Base-by-base conservation (phyloP, 352 stramenopile genomes). In the Globisporangium splendens region DNA sequence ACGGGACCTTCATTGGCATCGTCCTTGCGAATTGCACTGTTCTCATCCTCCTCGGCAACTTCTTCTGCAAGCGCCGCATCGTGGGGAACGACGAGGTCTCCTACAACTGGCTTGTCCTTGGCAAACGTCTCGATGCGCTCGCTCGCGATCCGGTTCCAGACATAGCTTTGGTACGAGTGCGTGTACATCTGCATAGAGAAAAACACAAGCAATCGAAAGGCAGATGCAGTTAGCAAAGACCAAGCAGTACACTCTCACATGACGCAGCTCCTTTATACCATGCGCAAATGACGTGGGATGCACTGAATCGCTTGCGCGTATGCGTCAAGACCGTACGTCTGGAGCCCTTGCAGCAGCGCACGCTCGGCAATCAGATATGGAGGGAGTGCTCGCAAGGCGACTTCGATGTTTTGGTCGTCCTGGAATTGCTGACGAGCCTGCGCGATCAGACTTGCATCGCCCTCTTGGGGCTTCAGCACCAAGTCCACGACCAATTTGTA, bases 61-160 rank as follows among this genome's bases (percentile, higher is more conserved):
- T 59, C 24, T 10, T 48, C 47, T 11, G 57, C 57, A 6, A 42
- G 38, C 3, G 50, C 52, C 2, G 61, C 63, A 39, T 65, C 59
- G 21, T 59, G 59, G 3, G 66, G 68, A 24, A 95, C 75, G 17
- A 98, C 91, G 14, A 99, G 80, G 70, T 99, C 96, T 8, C 96
- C 96, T 4, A 91, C 63, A 22, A 96, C 63, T 2, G 93, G 78
- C 46, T 79, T 59, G 20, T 88, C 76, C 20, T 63, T 72, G 8
- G 86, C 72, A 43, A 86, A 87, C 8, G 72, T 76, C 21, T 89
- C 80, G 20, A 98, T 81, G 3, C 96, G 79, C 54, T 96, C 75
- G 39, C 91, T 98, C 33, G 81, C 93, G 8, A 96, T 83, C 46
- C 74, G 73, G 72, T 99, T 99, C 94, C 94, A 99, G 28, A 98